Evolutionary conservation across 2,329 filamentous ascomycete genomes (phyloP).

Genomic region (Clarireedia monteithiana): DNA sequence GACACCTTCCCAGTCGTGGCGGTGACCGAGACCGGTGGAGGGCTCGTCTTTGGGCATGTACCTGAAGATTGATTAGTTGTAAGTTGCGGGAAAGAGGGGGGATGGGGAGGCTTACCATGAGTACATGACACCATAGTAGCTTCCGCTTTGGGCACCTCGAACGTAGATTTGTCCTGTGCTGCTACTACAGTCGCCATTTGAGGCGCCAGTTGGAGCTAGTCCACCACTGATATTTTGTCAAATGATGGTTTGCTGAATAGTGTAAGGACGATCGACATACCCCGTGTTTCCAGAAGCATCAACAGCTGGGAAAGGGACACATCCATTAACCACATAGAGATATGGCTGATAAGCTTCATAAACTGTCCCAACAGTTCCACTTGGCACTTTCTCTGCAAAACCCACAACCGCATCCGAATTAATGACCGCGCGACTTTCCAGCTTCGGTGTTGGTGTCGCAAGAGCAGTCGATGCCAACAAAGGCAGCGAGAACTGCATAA

Average conservation of each 20-base stretch:
- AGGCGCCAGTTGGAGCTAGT: conserved; percentile 30
- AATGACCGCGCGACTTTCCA: conserved; percentile 35
- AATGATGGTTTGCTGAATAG: neutral
- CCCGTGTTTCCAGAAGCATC: conserved; percentile 48
- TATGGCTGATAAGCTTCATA: conserved; percentile 50
- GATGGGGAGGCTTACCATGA: conserved; percentile 35
- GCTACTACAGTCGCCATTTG: conserved; percentile 34
- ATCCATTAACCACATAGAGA: conserved; percentile 48
- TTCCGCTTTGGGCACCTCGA: conserved; percentile 34
- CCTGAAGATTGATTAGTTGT: conserved; percentile 29
- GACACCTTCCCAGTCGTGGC: conserved; percentile 49
- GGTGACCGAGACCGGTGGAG: conserved; percentile 36
- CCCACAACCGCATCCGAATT: conserved; percentile 40
- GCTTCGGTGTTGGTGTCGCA: conserved; percentile 10
- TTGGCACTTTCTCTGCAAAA: conserved; percentile 45
- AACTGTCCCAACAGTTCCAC: conserved; percentile 36
- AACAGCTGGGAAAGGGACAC: conserved; percentile 55
- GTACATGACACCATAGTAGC: conserved; percentile 43
- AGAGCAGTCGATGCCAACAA: conserved; percentile 11
- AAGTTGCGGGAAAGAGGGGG: conserved; percentile 19
- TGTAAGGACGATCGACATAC: conserved; percentile 30
- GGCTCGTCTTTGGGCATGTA: conserved; percentile 41
- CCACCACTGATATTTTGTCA: conserved; percentile 18
- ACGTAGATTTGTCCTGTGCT: conserved; percentile 45
- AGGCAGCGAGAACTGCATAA: conserved; percentile 12